Base-by-base conservation (phyloP, 1,139 yeast species). In the Neolecta irregularis region DNA sequence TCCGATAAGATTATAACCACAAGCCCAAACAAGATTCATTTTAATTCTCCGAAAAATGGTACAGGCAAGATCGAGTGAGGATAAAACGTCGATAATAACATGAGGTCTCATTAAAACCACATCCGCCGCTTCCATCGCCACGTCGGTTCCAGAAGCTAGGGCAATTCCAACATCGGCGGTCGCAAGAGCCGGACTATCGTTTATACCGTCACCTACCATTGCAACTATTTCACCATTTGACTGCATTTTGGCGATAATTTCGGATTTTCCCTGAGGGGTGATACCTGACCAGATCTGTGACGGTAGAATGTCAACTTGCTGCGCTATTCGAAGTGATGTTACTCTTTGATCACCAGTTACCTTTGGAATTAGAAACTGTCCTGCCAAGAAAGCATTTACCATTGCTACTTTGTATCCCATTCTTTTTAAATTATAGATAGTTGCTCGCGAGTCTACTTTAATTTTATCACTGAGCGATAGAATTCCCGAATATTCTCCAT, bases 131-230 rank as follows among this genome's bases (percentile, higher is more conserved):
- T 85, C 95, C 47, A 88, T 78, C 2, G 98, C 98, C 44, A 88
- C 80, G 50, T 88, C 96, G 0, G 96, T 80, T 2, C 96, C 94
- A 0, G 92, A 70, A 18, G 92, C 75, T 41, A 88, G 71, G 5
- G 96, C 92, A 51, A 91, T 73, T 15, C 98, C 98, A 13, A 88
- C 60, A 46, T 83, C 80, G 0, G 95, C 80, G 41, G 75, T 69
- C 0, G 83, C 93, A 42, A 88, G 64, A 0, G 96, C 96, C 0
- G 96, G 95, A 0, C 96, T 92, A 55, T 88, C 99, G 53, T 81
- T 81, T 47, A 81, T 77, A 39, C 99, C 99, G 56, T 88, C 99
- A 22, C 99, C 99, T 23, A 88, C 75, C 63, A 91, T 83, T 2
- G 88, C 92, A 36, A 18, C 51, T 18, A 35, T 39, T 17, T 34